Evolutionary conservation across 2,329 filamentous ascomycete species (phyloP), one percentile per base, ranked within the genome.

Genomic region (Waltergamsia citrina): DNA sequence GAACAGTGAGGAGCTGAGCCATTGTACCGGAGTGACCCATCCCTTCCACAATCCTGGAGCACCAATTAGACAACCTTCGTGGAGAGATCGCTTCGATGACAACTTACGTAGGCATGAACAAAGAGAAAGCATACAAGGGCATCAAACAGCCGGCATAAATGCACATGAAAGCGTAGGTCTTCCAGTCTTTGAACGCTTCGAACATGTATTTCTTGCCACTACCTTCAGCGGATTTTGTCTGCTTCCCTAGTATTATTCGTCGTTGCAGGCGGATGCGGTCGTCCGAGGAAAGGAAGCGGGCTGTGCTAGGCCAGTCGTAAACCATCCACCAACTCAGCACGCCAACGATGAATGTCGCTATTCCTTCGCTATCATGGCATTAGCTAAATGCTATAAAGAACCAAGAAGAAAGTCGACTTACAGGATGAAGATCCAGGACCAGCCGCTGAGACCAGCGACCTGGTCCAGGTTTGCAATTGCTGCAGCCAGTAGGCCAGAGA

Each of bases 301-400:
- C 84, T 19, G 82, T 76, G 41, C 86, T 84, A 0, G 87, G 87
- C 45, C 87, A 93, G 47, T 94, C 85, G 44, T 85, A 71, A 1
- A 93, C 74, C 42, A 78, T 65, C 63, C 76, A 88, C 56, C 81
- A 87, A 1, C 76, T 76, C 2, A 66, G 46, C 4, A 78, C 38
- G 1, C 82, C 85, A 6, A 85, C 68, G 2, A 85, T 2, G 1
- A 85, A 67, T 0, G 83, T 86, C 1, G 67, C 69, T 2, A 86
- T 65, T 2, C 84, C 84, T 56, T 84, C 77, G 6, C n/a, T n/a
- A n/a, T n/a, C n/a, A n/a, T n/a, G n/a, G n/a, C n/a, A n/a, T n/a
- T n/a, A n/a, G n/a, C n/a, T n/a, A n/a, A n/a, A n/a, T n/a, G n/a
- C n/a, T n/a, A n/a, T n/a, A n/a, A n/a, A n/a, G n/a, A n/a, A n/a